Percentiles rank a stretch among this genome's conserved stretches.
phyloP scores from a whole-genome alignment of 2,329 filamentous ascomycete genomes.

The Fusarium begoniae region DNA sequence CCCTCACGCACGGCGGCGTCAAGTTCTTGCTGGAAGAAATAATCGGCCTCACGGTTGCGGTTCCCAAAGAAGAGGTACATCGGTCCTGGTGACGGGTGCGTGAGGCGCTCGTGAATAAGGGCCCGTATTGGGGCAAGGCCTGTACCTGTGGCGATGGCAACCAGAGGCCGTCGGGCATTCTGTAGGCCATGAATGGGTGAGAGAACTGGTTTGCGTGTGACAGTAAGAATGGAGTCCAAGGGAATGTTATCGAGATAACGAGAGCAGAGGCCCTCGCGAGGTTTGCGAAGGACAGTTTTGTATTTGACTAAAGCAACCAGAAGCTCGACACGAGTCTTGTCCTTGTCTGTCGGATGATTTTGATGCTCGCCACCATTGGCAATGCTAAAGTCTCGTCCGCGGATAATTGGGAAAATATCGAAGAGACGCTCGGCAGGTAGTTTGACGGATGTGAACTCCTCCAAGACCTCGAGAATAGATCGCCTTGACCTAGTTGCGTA shows the following conservation, averaged over 20 bases:
- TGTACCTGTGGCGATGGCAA: conserved; percentile 86
- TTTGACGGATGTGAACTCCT: conserved; percentile 86
- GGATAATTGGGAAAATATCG: conserved; percentile 80
- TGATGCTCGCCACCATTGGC: conserved; percentile 72
- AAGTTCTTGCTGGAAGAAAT: conserved; percentile 86
- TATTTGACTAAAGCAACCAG: conserved; percentile 92
- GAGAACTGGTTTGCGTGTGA: conserved; percentile 65
- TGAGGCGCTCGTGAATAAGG: conserved; percentile 77
- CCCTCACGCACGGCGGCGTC: conserved; percentile 35
- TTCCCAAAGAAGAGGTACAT: conserved; percentile 84
- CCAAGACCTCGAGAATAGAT: conserved; percentile 89
- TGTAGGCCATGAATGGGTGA: conserved; percentile 52
- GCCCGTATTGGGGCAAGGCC: conserved; percentile 86
- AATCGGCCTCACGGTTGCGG: conserved; percentile 78
- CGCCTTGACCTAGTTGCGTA: conserved; percentile 91
- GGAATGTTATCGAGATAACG: conserved; percentile 78
- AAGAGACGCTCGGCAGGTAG: conserved; percentile 79
- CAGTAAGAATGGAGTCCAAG: conserved; percentile 64
- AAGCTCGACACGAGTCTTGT: conserved; percentile 69
- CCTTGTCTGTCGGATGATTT: conserved; percentile 36
- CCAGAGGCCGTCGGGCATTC: conserved; percentile 62
- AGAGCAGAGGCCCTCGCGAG: conserved; percentile 88
- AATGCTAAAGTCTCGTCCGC: conserved; percentile 94
- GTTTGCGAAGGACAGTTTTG: conserved; percentile 83
- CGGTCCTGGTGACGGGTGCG: conserved; percentile 44